Conservation (phyloP, 495 filamentous ascomycete genomes). For the Terfezia claveryi region DNA sequence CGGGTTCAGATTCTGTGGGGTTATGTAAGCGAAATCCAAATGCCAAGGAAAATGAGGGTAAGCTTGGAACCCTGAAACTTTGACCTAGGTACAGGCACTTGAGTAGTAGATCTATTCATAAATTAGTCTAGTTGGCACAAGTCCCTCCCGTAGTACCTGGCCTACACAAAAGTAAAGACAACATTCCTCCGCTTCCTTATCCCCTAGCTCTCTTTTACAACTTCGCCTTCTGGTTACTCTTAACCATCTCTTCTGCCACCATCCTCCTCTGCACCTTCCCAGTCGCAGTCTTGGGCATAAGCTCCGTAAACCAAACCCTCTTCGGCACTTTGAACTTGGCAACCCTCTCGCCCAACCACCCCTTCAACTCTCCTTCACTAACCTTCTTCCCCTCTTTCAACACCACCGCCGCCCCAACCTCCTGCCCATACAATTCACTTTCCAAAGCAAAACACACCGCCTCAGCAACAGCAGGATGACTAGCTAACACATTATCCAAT, state of each 20-base stretch:
- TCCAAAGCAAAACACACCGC: conserved; percentile 62
- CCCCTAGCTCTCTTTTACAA: too few species aligned
- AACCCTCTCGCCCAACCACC: conserved; percentile 41
- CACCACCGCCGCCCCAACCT: conserved; percentile 56
- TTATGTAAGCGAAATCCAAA: too few species aligned
- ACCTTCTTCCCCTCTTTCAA: conserved; percentile 37
- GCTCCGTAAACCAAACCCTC: conserved; percentile 54
- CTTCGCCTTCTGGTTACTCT: conserved; percentile 17
- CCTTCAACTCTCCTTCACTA: conserved; percentile 35
- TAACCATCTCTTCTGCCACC: conserved; percentile 58
- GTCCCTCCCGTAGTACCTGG: too few species aligned
- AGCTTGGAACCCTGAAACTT: too few species aligned
- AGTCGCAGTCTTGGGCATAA: conserved; percentile 79
- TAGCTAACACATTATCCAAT: conserved; percentile 52
- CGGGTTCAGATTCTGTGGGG: neutral
- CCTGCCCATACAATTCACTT: conserved; percentile 60
- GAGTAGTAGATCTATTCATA: too few species aligned
- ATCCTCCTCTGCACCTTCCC: conserved; percentile 66
- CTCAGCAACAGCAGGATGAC: conserved; percentile 46
- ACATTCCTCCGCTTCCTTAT: too few species aligned
- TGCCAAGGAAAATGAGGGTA: too few species aligned
- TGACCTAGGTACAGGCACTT: too few species aligned
- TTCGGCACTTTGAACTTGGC: conserved; percentile 75
- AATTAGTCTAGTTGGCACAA: too few species aligned
- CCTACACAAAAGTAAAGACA: too few species aligned